Evolutionary conservation across 1,284 basidiomycete species (phyloP).

Genomic region (Microbotryomycetes sp.): DNA sequence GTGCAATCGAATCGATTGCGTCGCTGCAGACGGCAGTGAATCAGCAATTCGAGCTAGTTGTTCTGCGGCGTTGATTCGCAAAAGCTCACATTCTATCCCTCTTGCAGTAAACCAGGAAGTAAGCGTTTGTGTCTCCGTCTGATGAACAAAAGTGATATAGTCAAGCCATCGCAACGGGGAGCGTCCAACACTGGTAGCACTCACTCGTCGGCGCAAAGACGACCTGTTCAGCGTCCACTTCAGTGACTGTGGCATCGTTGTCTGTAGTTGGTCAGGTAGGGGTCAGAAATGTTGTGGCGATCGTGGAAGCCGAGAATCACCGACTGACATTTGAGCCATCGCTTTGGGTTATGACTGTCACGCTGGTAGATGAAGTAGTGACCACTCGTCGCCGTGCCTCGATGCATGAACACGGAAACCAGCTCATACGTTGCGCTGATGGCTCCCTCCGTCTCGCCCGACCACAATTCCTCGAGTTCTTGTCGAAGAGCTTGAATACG

Average conservation of each 20-base stretch:
- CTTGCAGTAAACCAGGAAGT: conserved; percentile 30
- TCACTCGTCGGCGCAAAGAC: conserved; percentile 23
- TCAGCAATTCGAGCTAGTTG: background rate
- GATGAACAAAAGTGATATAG: background rate
- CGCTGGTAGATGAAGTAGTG: conserved; percentile 86
- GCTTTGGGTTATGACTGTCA: conserved; percentile 62
- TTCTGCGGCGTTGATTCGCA: no score
- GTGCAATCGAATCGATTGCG: conserved; percentile 26
- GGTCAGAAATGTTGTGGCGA: no score
- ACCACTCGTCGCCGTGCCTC: conserved; percentile 53
- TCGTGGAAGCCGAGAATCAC: no score
- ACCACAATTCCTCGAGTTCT: conserved; percentile 72
- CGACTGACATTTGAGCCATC: conserved; percentile 72
- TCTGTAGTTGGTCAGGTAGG: conserved; percentile 45
- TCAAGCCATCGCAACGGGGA: background rate
- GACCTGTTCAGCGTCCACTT: conserved; percentile 63
- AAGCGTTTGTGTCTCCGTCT: conserved; percentile 30
- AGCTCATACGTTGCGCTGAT: conserved; percentile 69
- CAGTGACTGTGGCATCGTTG: conserved; percentile 76
- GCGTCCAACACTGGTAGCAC: background rate
- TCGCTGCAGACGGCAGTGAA: background rate
- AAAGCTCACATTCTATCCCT: conserved; percentile 18
- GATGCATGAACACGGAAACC: conserved; percentile 92
- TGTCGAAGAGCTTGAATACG: conserved; percentile 35
- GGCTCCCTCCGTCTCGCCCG: conserved; percentile 49